Evolutionary conservation across 129 eudicot species (phyloP).

Genomic region (Erigeron canadensis): DNA sequence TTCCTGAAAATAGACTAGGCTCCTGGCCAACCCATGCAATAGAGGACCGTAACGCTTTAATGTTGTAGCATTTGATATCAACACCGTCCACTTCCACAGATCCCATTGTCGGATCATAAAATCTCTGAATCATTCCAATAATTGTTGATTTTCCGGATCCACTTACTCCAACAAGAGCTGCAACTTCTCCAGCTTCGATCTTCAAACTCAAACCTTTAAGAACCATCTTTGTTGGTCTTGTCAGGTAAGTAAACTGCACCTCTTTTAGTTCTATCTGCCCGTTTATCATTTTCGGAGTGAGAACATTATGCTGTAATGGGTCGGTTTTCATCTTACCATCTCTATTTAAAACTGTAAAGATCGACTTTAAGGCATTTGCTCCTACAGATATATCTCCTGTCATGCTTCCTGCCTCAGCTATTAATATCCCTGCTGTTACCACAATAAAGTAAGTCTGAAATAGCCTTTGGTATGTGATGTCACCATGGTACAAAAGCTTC

Average conservation of each 20-base stretch:
- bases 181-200: constrained; percentile 64
- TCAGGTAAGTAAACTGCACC: constrained; percentile 60
- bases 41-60: constrained; percentile 56
- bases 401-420: constrained; percentile 92
- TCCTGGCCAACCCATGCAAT: constrained; percentile 79
- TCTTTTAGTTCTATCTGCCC: constrained; percentile 56
- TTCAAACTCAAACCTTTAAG: constrained; percentile 59
- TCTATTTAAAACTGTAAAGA: constrained; percentile 57
- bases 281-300: constrained; percentile 18
- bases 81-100: constrained; percentile 47
- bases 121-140: constrained; percentile 64
- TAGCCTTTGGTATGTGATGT: constrained; percentile 47
- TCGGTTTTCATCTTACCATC: constrained; percentile 44
- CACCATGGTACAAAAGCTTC: constrained; percentile 54
- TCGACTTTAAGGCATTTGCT: constrained; percentile 53
- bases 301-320: constrained; percentile 48
- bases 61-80: constrained; percentile 58
- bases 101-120: constrained; percentile 68
- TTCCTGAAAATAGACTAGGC: constrained; percentile 75
- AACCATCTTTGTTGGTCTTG: constrained; percentile 69
- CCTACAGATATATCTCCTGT: constrained; percentile 72
- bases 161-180: constrained; percentile 78
- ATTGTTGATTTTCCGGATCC: constrained; percentile 88
- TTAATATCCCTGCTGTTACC: constrained; percentile 76
- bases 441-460: constrained; percentile 75